Base-by-base conservation (phyloP, 176 grass and related monocot species). In the Bothriochloa decipiens region DNA sequence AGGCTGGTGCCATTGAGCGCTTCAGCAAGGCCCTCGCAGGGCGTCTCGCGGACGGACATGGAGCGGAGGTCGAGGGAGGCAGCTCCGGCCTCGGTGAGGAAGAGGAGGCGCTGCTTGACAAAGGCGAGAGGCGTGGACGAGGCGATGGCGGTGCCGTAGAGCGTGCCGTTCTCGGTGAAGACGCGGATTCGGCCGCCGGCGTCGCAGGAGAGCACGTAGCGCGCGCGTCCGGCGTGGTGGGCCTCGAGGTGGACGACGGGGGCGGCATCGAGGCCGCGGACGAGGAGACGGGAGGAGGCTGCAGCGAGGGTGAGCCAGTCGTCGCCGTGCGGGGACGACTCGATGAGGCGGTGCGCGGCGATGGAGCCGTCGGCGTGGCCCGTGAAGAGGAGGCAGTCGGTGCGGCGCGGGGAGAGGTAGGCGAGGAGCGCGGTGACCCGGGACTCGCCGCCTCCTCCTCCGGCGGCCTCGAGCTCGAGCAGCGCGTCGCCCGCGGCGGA, bases 81-180 rank as follows among this genome's bases (percentile, higher is more conserved):
- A 4, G 96, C 96, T 10, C 96, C 89, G 0, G 83, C 80, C 83
- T 98, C 91, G 6, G 96, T 95, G 68, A 98, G 87, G 82, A 98
- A 98, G 29, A 95, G 87, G 65, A 93, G 96, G 7, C 96, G 90
- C 76, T 98, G 96, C 91, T 95, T 98, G 11, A 92, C 92, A 53
- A 98, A 95, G 68, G 93, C 96, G 5, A 98, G 83, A 2, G 96
- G 89, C 73, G 82, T 87, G 45, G 89, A 91, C 0, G 91, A 93
- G 45, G 91, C 91, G 75, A 97, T 93, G 63, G 94, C 94, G 4
- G 91, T 97, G 65, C 94, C 96, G 68, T 93, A 98, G 81, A 98
- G 88, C 61, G 96, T 93, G 79, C 93, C 96, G 72, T 93, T 95
- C 86, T 98, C 96, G 6, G 96, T 95, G 90, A 93, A 98, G 69